Base-by-base conservation (phyloP, 2,329 filamentous ascomycete genomes). In the Pyricularia pennisetigena region DNA sequence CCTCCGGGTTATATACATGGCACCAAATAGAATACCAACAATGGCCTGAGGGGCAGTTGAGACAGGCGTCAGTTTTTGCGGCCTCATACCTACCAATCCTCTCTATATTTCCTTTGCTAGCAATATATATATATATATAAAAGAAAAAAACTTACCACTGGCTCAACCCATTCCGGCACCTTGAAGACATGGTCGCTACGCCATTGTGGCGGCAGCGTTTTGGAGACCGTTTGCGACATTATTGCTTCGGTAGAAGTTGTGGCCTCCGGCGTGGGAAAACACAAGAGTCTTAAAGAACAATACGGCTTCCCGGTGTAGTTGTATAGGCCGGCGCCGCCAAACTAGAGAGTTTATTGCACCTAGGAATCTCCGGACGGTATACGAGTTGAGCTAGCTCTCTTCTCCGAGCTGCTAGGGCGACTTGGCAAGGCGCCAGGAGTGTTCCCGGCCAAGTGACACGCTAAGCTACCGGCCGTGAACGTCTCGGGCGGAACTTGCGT, bases 1-100 rank as follows among this genome's bases (percentile, higher is more conserved):
- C 24, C 75, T 73, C 61, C 78, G 74, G 24, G 77, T 78, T n/a
- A 77, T 69, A 69, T 74, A 78, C 77, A 79, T 78, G 67, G 77
- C 76, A 10, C 74, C 72, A 66, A 78, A 71, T 67, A 79, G 76
- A 61, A 79, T 77, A 16, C 73, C 70, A n/a, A 79, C 74, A 65
- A 79, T 78, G 26, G 77, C 74, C 78, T 79, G 65, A 35, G 68
- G 68, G 68, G 68, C 61, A 57, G n/a, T 28, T 14, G 24, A 62
- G 16, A 7, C 5, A 29, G 26, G 26, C 2, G 57, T 24, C 9
- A 61, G n/a, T 23, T 24, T 2, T n/a, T 24, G n/a, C 57, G n/a
- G 9, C 3, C 24, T 61, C 12, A 10, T 4, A 23, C 23, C 23
- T 61, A 26, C n/a, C 10, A 24, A 8, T 26, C 2, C 20, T 23